Base-by-base conservation (phyloP, 306 rosid genomes). In the Begonia fuchsioides region DNA sequence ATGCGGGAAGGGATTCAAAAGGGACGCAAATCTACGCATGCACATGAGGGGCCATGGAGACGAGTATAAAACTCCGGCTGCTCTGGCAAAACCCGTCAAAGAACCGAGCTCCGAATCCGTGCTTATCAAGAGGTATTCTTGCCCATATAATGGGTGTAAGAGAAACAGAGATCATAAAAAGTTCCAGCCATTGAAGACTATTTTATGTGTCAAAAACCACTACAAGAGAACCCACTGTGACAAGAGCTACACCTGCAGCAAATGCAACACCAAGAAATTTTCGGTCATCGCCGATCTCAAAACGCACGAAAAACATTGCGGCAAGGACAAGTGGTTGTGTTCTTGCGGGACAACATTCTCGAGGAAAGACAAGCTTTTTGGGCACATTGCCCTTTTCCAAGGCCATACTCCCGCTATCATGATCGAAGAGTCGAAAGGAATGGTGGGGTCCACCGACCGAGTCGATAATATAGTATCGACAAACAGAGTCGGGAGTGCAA, bases 341-440 rank as follows among this genome's bases (percentile, higher is more conserved):
- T 92, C 98, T 49, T 92, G 98, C 55, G 98, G 98, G 64, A 92
- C 98, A n/a, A 92, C 98, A 61, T 92, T 92, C 75, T 92, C 98
- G 9, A 79, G 98, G 76, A 92, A 92, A 68, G 98, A 92, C 81
- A 92, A 92, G 80, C 98, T 92, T 51, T 92, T 92, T 40, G 98
- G 98, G 43, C 98, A 92, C 69, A 86, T 92, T 66, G 80, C 98
- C 14, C 86, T 92, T 11, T 92, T 92, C 68, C 96, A 92, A 70
- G 96, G 98, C 39, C 98, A 92, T 70, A 92, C 96, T 43, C 98
- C 98, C 3, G 98, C 96, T 2, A 86, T 92, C 58, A 85, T 96
- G 15, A 51, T 64, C 9, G 98, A 92, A 3, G 95, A 90, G 16
- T 26, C 70, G 1, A 90, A 73, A 70, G 77, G 54, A 67, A 66